Evolutionary conservation across 805 yeast genomes (phyloP).

Genomic region (Danielia oregonensis): DNA sequence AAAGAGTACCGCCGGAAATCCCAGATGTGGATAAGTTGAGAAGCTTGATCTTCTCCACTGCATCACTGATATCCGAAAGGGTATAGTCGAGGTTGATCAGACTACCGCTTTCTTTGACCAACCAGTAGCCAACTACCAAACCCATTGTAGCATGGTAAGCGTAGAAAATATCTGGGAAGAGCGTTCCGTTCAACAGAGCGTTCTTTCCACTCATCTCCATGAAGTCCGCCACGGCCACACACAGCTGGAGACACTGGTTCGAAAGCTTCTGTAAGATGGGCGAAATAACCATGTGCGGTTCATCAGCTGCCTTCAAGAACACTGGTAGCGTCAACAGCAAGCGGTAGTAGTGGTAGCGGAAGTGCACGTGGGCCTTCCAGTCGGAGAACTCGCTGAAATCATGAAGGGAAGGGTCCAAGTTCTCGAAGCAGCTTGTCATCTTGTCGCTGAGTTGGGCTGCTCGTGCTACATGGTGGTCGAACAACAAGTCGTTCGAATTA

Average conservation of each 20-base stretch:
- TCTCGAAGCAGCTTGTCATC: not conserved
- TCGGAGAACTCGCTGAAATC: slow-evolving; percentile 23
- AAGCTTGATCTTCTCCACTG: not conserved
- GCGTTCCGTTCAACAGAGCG: slow-evolving; percentile 42
- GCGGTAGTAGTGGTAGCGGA: slow-evolving; percentile 39
- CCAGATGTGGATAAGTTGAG: not conserved
- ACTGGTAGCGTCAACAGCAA: slow-evolving; percentile 43
- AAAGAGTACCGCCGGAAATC: not conserved
- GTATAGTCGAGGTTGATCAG: not conserved
- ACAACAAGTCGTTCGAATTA: slow-evolving; percentile 29
- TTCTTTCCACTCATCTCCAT: slow-evolving; percentile 29
- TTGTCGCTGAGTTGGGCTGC: not conserved
- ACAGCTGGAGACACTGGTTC: slow-evolving; percentile 37
- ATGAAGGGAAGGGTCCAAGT: not conserved
- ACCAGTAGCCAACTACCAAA: slow-evolving; percentile 32
- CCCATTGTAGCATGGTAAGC: slow-evolving; percentile 43
- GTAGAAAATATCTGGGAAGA: slow-evolving; percentile 42
- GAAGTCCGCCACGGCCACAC: slow-evolving; percentile 36
- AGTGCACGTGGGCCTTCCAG: slow-evolving; percentile 39
- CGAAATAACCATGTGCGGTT: slow-evolving; percentile 24
- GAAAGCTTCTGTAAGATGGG: slow-evolving; percentile 40
- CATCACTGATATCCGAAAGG: not conserved
- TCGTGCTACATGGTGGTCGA: slow-evolving; percentile 24
- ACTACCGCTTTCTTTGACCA: not conserved
- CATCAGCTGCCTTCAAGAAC: slow-evolving; percentile 34